Conservation (phyloP, 2,329 filamentous ascomycete species). For the Fonsecaea monophora region DNA sequence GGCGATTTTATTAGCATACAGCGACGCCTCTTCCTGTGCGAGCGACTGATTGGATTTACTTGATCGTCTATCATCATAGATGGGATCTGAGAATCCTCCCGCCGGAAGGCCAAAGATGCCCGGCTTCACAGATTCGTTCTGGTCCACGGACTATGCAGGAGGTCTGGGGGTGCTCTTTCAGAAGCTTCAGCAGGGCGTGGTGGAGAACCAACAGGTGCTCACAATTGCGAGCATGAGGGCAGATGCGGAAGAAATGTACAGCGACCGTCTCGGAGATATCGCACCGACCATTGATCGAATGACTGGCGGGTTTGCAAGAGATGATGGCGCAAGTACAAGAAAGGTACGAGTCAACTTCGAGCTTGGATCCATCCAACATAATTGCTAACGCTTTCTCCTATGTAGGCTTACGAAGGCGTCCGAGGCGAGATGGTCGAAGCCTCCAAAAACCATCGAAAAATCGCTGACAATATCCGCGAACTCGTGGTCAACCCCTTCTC, state of each 20-base stretch:
- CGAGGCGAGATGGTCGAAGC: slow-evolving; percentile 92
- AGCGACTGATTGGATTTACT: slow-evolving; percentile 1
- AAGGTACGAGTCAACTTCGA: slow-evolving; percentile 67
- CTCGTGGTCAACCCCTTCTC: slow-evolving; percentile 93
- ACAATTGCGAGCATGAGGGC: slow-evolving; percentile 92
- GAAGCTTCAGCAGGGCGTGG: slow-evolving; percentile 94
- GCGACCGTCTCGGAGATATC: slow-evolving; percentile 80
- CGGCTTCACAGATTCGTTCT: slow-evolving; percentile 94
- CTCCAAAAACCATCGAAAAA: slow-evolving; percentile 88
- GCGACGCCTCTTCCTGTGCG: neutral
- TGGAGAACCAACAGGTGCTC: slow-evolving; percentile 93
- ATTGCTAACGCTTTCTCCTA: slow-evolving; percentile 16
- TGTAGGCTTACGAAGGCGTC: slow-evolving; percentile 89
- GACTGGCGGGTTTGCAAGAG: slow-evolving; percentile 80
- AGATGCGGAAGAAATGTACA: slow-evolving; percentile 91
- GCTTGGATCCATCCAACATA: neutral
- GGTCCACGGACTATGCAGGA: slow-evolving; percentile 96
- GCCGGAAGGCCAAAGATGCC: slow-evolving; percentile 66
- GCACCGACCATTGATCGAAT: slow-evolving; percentile 81
- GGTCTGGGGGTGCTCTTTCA: slow-evolving; percentile 92
- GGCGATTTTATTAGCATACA: neutral
- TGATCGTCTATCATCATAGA: slow-evolving; percentile 7
- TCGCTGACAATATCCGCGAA: slow-evolving; percentile 94
- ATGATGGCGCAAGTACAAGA: slow-evolving; percentile 93
- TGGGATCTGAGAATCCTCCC: slow-evolving; percentile 25